Base-by-base conservation (phyloP, 2,329 filamentous ascomycete genomes). In the Aaosphaeria arxii region DNA sequence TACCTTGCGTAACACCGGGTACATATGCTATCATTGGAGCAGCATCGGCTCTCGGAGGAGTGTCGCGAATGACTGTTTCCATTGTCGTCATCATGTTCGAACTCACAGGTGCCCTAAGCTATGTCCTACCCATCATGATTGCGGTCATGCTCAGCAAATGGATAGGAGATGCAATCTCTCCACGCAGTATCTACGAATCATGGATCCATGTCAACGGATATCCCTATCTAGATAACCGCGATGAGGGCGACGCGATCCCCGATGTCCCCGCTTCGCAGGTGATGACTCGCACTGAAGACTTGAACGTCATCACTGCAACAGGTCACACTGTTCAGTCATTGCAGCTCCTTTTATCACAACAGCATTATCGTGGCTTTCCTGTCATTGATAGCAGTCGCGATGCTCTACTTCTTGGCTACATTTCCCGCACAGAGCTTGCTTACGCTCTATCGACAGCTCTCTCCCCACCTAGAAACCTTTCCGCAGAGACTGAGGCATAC, bases 81-180 rank as follows among this genome's bases (percentile, higher is more conserved):
- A 96, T 99, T 57, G 92, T 99, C 4, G 94, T 97, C 62, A 99
- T 99, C 74, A 96, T 96, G 88, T 99, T 99, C 64, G 94, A 99
- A 75, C 85, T 99, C 47, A 99, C 94, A 0, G 94, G 94, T 45
- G 94, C 94, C 1, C 80, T 99, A 30, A 95, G 91, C 1, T 97
- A 97, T 66, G 92, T 99, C 43, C 83, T 99, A 6, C 94, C 94
- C 46, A 99, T 97, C 70, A 99, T 99, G 94, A 89, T 99, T 55
- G 91, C 91, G 40, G 94, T 99, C 64, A 95, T 99, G 91, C 80
- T 97, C 40, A 89, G 89, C 53, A 99, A 99, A 74, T 99, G 94
- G 94, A 90, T 96, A 29, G 94, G 91, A 62, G 94, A 99, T 70
- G 92, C 91, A 43, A 91, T 99, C 69, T 91, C 89, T 29, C 89